A percentile compares a stretch with the other conserved stretches of the same genome.
Evolutionary conservation across 495 filamentous ascomycete genomes (phyloP).

Genomic region (Trichoderma erinaceum): DNA sequence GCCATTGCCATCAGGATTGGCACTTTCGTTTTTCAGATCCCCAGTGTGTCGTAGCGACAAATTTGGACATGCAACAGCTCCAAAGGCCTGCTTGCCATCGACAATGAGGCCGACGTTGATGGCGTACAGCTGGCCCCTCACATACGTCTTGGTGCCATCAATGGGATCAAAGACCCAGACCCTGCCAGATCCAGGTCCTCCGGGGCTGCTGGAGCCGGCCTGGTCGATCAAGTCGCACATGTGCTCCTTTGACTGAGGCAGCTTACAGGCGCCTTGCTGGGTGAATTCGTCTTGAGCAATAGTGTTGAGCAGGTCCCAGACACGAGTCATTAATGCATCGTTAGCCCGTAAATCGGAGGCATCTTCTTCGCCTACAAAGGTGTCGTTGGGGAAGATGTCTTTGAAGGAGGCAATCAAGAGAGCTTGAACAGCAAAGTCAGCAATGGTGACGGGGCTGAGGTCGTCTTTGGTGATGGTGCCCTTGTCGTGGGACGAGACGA

Average conservation of each 20-base stretch:
- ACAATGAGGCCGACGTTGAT: slow-evolving; percentile 42
- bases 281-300: slow-evolving; percentile 31
- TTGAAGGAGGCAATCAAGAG: slow-evolving; percentile 52
- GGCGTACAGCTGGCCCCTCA: slow-evolving; percentile 55
- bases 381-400: slow-evolving; percentile 48
- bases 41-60: slow-evolving; percentile 38
- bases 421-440: slow-evolving; percentile 62
- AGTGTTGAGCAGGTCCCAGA: slow-evolving; percentile 46
- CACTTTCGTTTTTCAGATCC: slow-evolving; percentile 32
- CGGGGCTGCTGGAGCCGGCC: slow-evolving; percentile 42
- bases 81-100: slow-evolving; percentile 32
- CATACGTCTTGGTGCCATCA: slow-evolving; percentile 63
- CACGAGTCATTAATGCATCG: slow-evolving; percentile 43
- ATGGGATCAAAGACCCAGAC: slow-evolving; percentile 69
- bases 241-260: slow-evolving; percentile 44
- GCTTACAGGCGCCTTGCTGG: slow-evolving; percentile 26
- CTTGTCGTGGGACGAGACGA: slow-evolving; percentile 25
- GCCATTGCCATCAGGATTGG: slow-evolving; percentile 49
- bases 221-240: slow-evolving; percentile 59
- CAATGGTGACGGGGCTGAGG: slow-evolving; percentile 57
- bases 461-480: slow-evolving; percentile 45
- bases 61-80: slow-evolving; percentile 51
- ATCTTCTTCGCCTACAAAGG: slow-evolving; percentile 58
- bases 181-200: slow-evolving; percentile 32
- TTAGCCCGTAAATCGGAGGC: slow-evolving; percentile 47